Percentiles rank a stretch among this genome's conserved stretches.
Conservation (phyloP, 1,284 basidiomycete species). For the Malassezia yamatoensis region DNA sequence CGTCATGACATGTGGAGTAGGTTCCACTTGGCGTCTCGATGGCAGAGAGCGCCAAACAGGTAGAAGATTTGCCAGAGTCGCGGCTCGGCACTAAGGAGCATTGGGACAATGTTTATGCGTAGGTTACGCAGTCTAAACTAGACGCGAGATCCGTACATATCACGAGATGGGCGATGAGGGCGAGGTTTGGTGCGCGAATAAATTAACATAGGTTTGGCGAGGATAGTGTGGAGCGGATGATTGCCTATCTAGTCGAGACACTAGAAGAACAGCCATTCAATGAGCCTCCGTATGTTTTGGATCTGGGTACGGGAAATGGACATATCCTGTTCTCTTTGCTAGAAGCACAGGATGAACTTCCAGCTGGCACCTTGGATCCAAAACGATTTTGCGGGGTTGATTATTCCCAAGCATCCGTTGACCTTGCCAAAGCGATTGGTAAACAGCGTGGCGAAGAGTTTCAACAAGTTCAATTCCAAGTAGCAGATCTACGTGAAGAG, state of each 20-base stretch:
- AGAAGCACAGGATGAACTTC: conserved; percentile 32
- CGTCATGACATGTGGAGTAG: conserved; percentile 1
- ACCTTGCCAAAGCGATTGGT: conserved; percentile 42
- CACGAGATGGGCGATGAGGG: conserved; percentile 75
- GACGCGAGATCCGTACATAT: conserved; percentile 63
- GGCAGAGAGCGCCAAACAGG: background rate
- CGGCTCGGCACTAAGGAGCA: conserved; percentile 62
- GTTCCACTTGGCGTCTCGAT: no score
- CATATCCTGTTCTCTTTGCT: conserved; percentile 63
- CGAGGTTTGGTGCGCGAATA: conserved; percentile 61
- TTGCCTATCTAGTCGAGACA: conserved; percentile 26
- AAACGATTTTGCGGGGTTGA: conserved; percentile 62
- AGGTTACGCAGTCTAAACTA: background rate
- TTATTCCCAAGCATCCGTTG: conserved; percentile 65
- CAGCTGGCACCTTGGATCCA: conserved; percentile 59
- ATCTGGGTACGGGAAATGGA: conserved; percentile 74
- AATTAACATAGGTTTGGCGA: conserved; percentile 62
- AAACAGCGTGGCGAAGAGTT: conserved; percentile 21
- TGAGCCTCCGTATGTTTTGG: conserved; percentile 23
- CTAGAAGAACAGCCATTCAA: conserved; percentile 3
- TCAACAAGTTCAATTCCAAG: conserved; percentile 38
- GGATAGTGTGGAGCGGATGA: conserved; percentile 71
- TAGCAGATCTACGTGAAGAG: conserved; percentile 41
- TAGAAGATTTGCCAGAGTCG: conserved; percentile 50
- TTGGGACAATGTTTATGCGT: conserved; percentile 22